A percentile compares a stretch with the other conserved stretches of the same genome.
Conservation (phyloP, 1,284 basidiomycete species). For the Peniophora sp. region DNA sequence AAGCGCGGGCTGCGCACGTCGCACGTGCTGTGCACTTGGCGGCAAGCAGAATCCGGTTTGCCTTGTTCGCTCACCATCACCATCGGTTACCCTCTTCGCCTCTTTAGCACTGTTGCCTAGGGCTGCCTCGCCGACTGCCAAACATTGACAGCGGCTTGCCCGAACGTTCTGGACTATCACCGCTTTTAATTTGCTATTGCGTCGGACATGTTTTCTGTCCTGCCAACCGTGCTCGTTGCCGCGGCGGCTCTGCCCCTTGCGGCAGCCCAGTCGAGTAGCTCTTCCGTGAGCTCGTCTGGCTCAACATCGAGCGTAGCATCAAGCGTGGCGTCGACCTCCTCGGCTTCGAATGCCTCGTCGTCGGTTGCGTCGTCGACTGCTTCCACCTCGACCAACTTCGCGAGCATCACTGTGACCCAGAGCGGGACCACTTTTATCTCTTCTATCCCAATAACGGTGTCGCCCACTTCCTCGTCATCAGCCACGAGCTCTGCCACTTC, state of each 20-base stretch:
- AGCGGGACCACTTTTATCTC: slow-evolving; percentile 10
- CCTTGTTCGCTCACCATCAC: no score
- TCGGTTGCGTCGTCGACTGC: background rate
- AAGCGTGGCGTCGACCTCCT: background rate
- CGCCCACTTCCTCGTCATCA: slow-evolving; percentile 1
- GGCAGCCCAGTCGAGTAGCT: background rate
- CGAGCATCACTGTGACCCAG: slow-evolving; percentile 9
- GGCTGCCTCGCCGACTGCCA: no score
- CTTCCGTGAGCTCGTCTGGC: background rate
- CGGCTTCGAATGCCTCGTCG: background rate
- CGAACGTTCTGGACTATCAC: no score
- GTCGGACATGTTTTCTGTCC: background rate
- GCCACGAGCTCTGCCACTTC: slow-evolving; percentile 7
- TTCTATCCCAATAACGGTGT: slow-evolving; percentile 12
- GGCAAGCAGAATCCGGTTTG: no score
- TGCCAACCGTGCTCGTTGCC: background rate
- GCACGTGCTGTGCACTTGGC: no score
- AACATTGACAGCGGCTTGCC: no score
- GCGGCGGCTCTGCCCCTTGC: background rate
- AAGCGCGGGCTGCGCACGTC: no score
- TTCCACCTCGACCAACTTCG: slow-evolving; percentile 1
- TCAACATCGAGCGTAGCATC: background rate
- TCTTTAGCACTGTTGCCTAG: no score
- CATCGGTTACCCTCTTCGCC: no score
- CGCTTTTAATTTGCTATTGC: background rate